phyloP scores from a whole-genome alignment of 768 basidiomycete species.

The Psilocybe sp. region DNA sequence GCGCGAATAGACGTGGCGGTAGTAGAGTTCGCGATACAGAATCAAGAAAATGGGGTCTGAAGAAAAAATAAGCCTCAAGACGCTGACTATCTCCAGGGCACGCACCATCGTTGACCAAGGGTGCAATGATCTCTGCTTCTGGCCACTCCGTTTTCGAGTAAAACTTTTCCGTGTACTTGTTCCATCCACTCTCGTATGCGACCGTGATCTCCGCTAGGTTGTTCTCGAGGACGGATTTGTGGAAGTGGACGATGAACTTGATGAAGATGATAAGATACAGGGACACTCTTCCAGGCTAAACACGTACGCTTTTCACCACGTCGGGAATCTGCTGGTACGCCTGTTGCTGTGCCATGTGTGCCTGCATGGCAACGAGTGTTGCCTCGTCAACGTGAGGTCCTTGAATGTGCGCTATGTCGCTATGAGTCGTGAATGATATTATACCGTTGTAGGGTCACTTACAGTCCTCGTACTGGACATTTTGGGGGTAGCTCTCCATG shows the following conservation, averaged over 20 bases:
- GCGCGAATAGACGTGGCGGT: conserved; percentile 93
- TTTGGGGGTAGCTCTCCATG: conserved; percentile 68
- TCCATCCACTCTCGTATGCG: conserved; percentile 97
- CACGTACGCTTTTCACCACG: conserved; percentile 78
- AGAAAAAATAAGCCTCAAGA: neutral
- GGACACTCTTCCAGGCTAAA: conserved; percentile 12
- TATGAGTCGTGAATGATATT: conserved; percentile 4
- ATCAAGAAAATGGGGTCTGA: conserved; percentile 90
- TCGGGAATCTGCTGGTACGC: conserved; percentile 85
- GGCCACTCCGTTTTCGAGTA: conserved; percentile 96
- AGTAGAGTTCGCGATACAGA: conserved; percentile 94
- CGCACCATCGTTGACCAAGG: conserved; percentile 89
- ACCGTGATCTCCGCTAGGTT: conserved; percentile 88
- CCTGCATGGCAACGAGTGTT: conserved; percentile 69
- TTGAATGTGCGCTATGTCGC: conserved; percentile 36
- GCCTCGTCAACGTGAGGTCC: conserved; percentile 72
- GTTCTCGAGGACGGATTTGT: conserved; percentile 88
- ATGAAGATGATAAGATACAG: conserved; percentile 8
- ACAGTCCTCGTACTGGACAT: conserved; percentile 68
- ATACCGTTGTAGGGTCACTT: conserved; percentile 12
- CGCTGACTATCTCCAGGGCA: neutral
- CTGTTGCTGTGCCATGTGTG: conserved; percentile 80
- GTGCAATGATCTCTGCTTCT: conserved; percentile 92
- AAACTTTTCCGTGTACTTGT: conserved; percentile 93
- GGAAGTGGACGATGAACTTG: conserved; percentile 93